A percentile compares a stretch with the other conserved stretches of the same genome.
phyloP scores from a whole-genome alignment of 2,329 filamentous ascomycete genomes.

The Blumeriella jaapii region DNA sequence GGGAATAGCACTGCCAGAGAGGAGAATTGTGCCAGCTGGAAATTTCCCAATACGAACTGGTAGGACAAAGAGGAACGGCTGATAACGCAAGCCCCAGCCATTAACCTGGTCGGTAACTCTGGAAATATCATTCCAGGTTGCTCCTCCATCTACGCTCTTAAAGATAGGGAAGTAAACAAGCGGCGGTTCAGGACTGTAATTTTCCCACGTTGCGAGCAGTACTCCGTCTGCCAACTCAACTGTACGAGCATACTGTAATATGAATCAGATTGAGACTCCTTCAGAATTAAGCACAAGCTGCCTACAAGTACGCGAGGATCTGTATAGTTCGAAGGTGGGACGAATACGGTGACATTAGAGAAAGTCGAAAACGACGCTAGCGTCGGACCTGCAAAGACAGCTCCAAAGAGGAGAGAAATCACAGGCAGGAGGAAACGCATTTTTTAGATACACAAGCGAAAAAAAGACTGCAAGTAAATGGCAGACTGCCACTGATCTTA shows the following conservation, averaged over 20 bases:
- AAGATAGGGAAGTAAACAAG: conserved; percentile 40
- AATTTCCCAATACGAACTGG: conserved; percentile 45
- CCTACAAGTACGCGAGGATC: conserved; percentile 19
- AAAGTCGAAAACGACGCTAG: conserved; percentile 20
- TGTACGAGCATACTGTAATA: conserved; percentile 26
- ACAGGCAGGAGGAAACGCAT: conserved; percentile 19
- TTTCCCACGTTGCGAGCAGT: conserved; percentile 43
- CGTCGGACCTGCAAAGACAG: conserved; percentile 12
- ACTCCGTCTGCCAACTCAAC: conserved; percentile 29
- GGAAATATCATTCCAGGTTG: conserved; percentile 52
- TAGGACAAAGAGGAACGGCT: conserved; percentile 57
- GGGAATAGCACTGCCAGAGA: conserved; percentile 34
- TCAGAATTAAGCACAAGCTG: neutral
- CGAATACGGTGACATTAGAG: conserved; percentile 22
- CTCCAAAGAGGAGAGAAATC: conserved; percentile 13
- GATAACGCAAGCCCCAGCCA: conserved; percentile 54
- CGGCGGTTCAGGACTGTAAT: conserved; percentile 45
- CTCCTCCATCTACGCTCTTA: conserved; percentile 40
- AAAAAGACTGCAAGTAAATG: neutral
- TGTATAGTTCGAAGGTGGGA: conserved; percentile 21
- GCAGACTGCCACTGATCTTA: neutral
- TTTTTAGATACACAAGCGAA: neutral
- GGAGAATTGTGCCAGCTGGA: conserved; percentile 49
- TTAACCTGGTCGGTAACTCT: conserved; percentile 52
- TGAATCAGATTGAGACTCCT: neutral